Percentiles rank a stretch among this genome's conserved stretches.
Evolutionary conservation across 2,329 filamentous ascomycete species (phyloP).

Genomic region (Alternaria gaisen): DNA sequence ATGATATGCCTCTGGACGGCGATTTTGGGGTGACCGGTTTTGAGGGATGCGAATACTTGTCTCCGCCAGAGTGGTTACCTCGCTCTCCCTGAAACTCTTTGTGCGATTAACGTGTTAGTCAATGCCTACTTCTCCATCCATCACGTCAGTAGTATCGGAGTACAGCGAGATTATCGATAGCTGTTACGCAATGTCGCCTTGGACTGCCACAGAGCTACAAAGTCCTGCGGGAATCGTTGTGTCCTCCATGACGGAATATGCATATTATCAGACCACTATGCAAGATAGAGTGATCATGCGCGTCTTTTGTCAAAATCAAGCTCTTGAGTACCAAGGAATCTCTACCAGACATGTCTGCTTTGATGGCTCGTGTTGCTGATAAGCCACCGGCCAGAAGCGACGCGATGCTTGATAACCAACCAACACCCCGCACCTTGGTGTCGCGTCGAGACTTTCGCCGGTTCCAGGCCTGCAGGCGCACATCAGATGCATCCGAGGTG

Average conservation of each 20-base stretch:
- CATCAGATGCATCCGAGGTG: neutral
- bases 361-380: neutral
- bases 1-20: slow-evolving; percentile 32
- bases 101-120: neutral
- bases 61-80: neutral
- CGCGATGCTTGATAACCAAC: slow-evolving; percentile 1
- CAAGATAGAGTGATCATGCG: slow-evolving; percentile 15
- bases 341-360: neutral
- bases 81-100: slow-evolving; percentile 4
- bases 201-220: slow-evolving; percentile 5
- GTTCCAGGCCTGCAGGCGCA: neutral
- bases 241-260: slow-evolving; percentile 9
- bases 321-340: slow-evolving; percentile 8
- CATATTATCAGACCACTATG: slow-evolving; percentile 9
- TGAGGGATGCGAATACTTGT: slow-evolving; percentile 7
- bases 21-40: slow-evolving; percentile 31
- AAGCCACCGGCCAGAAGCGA: neutral
- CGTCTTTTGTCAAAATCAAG: slow-evolving; percentile 9
- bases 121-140: neutral
- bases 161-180: neutral
- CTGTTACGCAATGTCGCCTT: slow-evolving; percentile 4
- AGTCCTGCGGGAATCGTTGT: slow-evolving; percentile 15
- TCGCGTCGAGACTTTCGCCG: neutral
- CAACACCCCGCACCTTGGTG: slow-evolving; percentile 9
- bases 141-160: neutral